These are phyloP conservation scores for Acer saccharum DNA, from an alignment of 345 rosid species.

Conservation along the genomic window DNA sequence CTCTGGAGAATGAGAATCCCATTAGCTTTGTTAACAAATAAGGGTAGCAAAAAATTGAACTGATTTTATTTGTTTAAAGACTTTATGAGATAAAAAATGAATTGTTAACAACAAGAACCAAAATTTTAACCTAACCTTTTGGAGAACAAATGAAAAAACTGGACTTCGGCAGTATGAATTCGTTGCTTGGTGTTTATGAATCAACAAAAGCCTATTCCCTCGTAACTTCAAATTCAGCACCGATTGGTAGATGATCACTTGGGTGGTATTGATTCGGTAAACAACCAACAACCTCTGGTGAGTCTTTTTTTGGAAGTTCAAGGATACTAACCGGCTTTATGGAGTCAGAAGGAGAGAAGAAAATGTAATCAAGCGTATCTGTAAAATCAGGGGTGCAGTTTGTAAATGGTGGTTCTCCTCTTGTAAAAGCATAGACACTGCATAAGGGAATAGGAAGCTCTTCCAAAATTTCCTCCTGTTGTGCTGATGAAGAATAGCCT, in stretches of 20 bases:
- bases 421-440: conserved; percentile 64
- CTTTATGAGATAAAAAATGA: neutral
- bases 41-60: neutral
- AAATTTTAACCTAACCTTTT: neutral
- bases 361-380: conserved; percentile 78
- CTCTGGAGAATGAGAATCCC: neutral
- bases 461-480: conserved; percentile 41
- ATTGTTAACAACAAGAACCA: neutral
- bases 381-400: conserved; percentile 89
- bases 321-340: conserved; percentile 68
- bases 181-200: neutral
- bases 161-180: no score
- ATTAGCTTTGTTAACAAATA: neutral
- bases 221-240: conserved; percentile 73
- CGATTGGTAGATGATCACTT: conserved; percentile 93
- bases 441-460: conserved; percentile 61
- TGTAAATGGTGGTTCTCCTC: conserved; percentile 89
- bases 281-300: conserved; percentile 61
- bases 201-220: neutral
- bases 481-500: conserved; percentile 37
- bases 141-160: neutral
- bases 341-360: conserved; percentile 60
- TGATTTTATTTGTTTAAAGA: neutral
- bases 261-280: conserved; percentile 86
- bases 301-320: conserved; percentile 59